Percentiles rank a stretch among this genome's conserved stretches.
Evolutionary conservation across 441 rosid genomes (phyloP).

Genomic region (Adansonia grandidieri): DNA sequence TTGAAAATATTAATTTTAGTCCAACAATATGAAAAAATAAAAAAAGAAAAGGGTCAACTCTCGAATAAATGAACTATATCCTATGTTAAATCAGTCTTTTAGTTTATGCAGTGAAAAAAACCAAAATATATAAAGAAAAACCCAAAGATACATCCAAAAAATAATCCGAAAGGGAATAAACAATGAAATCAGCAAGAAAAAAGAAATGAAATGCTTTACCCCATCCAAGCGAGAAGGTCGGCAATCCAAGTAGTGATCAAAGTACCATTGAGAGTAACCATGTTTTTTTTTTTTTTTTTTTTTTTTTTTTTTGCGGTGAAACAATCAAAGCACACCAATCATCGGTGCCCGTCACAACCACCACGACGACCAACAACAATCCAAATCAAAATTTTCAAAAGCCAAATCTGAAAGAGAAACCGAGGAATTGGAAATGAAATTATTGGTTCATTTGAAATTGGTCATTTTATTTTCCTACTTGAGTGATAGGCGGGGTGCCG

Average conservation of each 20-base stretch:
- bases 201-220: slow-evolving; percentile 35
- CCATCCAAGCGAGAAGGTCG: slow-evolving; percentile 43
- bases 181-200: background rate
- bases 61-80: slow-evolving; percentile 9
- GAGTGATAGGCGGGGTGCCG: background rate
- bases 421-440: slow-evolving; percentile 7
- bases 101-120: background rate
- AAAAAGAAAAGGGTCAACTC: background rate
- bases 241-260: slow-evolving; percentile 40
- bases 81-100: background rate
- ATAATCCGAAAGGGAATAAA: background rate
- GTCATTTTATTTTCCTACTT: background rate
- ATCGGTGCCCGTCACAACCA: background rate
- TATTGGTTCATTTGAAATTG: background rate
- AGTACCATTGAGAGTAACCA: slow-evolving; percentile 43
- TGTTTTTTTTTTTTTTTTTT: no score
- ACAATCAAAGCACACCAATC: slow-evolving; percentile 6
- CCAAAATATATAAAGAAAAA: background rate
- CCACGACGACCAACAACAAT: background rate
- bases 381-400: background rate
- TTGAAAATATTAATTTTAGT: background rate
- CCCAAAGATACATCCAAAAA: background rate
- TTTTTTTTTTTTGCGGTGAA: background rate
- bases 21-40: background rate
- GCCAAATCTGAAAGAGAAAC: background rate